phyloP scores from a whole-genome alignment of 2,329 filamentous ascomycete genomes.

The Alternaria novae-zelandiae region DNA sequence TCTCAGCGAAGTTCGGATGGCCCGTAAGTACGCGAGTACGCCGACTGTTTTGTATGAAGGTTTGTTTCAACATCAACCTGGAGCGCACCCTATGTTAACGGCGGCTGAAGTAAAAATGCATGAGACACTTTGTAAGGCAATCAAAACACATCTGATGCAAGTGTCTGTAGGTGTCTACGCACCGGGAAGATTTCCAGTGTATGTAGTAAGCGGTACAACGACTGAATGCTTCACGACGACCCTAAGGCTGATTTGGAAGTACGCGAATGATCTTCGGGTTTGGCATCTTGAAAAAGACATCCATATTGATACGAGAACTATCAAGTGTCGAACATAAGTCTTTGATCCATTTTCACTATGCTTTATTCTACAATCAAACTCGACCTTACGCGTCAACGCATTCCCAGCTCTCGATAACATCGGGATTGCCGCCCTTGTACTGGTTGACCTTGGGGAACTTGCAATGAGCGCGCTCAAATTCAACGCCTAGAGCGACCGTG shows the following conservation, averaged over 20 bases:
- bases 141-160: neutral
- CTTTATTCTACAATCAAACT: neutral
- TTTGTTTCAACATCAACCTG: neutral
- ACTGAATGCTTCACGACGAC: neutral
- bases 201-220: neutral
- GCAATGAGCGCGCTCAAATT: slow-evolving; percentile 46
- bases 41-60: neutral
- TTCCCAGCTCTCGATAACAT: slow-evolving; percentile 40
- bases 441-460: slow-evolving; percentile 46
- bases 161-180: neutral
- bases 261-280: neutral
- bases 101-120: neutral
- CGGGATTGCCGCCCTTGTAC: slow-evolving; percentile 43
- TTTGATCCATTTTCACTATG: neutral
- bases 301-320: no score
- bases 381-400: slow-evolving; percentile 27
- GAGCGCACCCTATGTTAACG: neutral
- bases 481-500: slow-evolving; percentile 34
- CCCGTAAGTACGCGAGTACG: neutral
- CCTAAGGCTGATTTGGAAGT: neutral
- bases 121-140: neutral
- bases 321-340: neutral
- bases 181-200: neutral
- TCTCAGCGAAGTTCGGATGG: neutral
- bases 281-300: neutral